Base-by-base conservation (phyloP, 2,329 filamentous ascomycete genomes). In the Alternaria angustiovoidea region DNA sequence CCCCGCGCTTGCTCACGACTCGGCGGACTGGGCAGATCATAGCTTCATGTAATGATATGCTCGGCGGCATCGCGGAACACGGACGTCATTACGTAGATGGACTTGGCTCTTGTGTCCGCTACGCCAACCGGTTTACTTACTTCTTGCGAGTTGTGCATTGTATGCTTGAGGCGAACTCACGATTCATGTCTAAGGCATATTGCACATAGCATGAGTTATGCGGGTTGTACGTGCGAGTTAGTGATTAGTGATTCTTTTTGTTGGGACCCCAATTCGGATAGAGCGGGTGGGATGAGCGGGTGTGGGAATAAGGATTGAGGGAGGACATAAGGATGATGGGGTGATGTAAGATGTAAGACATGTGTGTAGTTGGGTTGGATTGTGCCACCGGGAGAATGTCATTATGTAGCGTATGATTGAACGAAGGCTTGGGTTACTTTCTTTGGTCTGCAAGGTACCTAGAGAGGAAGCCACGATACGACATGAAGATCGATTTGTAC, bases 331-430 rank as follows among this genome's bases (percentile, higher is more conserved):
- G 12, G 46, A 49, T 36, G 46, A 9, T 36, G 46, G 7, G 20
- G 46, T 49, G 46, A 24, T 48, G 46, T 34, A 48, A n/a, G 18
- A 48, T 36, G 46, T 49, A 30, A n/a, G 46, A 41, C 18, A 11
- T 39, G 32, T 20, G 7, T 18, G 7, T 20, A 39, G 38, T 41
- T 22, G 38, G 18, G 38, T 12, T 11, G 38, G 26, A 14, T 49
- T 34, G 32, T 38, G 32, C 46, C 32, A 49, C 32, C 32, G 32
- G 46, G 32, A 26, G 32, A 49, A 26, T 49, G 20, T 5, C 12
- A 36, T 22, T 2, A n/a, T 8, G 20, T 49, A 36, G 30, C 32
- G 22, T 49, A 32, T 11, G 12, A 12, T 2, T 18, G 22, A 12
- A 26, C 7, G 30, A 36, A 22, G 32, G 8, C 11, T 24, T 36